Conservation (phyloP, 129 eudicot species). For the Chrysanthemum makinoi region DNA sequence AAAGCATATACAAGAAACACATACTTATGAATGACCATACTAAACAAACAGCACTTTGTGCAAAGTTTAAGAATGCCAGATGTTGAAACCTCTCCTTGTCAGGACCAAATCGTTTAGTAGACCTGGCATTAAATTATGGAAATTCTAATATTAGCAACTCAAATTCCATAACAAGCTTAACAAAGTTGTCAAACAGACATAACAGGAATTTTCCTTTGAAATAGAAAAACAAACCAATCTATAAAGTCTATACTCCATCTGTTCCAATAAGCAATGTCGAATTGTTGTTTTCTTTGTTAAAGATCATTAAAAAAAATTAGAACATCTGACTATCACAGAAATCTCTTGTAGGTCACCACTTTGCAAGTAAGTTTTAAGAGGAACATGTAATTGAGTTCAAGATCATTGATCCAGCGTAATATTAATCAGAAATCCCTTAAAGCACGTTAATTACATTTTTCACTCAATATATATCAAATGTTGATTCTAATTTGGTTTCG, state of each 20-base stretch:
- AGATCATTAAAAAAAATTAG: background rate
- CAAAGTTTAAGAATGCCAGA: slow-evolving; percentile 83
- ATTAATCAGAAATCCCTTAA: background rate
- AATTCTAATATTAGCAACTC: background rate
- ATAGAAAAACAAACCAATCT: background rate
- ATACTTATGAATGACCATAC: slow-evolving; percentile 92
- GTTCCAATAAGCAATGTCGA: background rate
- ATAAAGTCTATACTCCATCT: background rate
- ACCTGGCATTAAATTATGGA: slow-evolving; percentile 40
- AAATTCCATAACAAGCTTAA: slow-evolving; percentile 8
- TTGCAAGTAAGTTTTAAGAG: background rate
- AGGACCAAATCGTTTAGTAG: slow-evolving; percentile 88
- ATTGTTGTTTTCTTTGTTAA: no score
- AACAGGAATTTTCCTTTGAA: no score
- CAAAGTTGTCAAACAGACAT: background rate
- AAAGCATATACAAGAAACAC: slow-evolving; percentile 20
- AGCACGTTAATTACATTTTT: background rate
- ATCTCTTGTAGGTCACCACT: background rate
- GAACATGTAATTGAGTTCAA: slow-evolving; percentile 15
- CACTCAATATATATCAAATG: background rate
- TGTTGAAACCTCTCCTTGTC: slow-evolving; percentile 91
- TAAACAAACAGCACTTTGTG: slow-evolving; percentile 88
- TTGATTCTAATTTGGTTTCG: background rate
- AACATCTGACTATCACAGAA: background rate
- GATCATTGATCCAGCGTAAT: background rate